Base-by-base conservation (phyloP, 805 yeast genomes). In the Kluyveromyces starmeri region DNA sequence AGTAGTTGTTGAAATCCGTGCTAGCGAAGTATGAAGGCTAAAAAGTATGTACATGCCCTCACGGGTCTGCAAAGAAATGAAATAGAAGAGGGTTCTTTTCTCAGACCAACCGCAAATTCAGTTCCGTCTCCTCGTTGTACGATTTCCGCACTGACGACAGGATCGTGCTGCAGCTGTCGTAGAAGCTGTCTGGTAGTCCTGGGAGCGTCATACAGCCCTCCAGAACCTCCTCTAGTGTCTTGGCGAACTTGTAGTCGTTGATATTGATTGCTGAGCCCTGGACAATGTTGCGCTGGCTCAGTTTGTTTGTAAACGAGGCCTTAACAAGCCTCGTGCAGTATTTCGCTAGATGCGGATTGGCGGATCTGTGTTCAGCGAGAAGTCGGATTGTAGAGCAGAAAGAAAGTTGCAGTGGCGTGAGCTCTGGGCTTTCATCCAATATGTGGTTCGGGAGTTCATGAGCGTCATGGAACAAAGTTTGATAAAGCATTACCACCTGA, bases 391-490 rank as follows among this genome's bases (percentile, higher is more conserved):
- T 32, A 14, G 30, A 27, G n/a, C 52, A 35, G 28, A 55, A 52
- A 13, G 51, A 22, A 9, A 29, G 29, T 31, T 53, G 58, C 21
- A 46, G 46, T 16, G 20, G 37, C 7, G 50, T 45, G 27, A 27
- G 28, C 13, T 34, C 17, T 20, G 29, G 18, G 13, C 28, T 19
- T 18, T 26, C 34, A 7, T 20, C n/a, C 10, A 36, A 15, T 19
- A 32, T 10, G 9, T 28, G 28, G 4, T 37, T 34, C 2, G 54
- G 51, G 17, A 53, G 31, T 27, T 34, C 13, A 34, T 42, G 29
- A 5, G 55, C 47, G 16, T 39, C 34, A n/a, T 45, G 41, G 34
- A 46, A 54, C 20, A 55, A 32, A 5, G 58, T 42, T 34, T 55
- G 61, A 36, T 48, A 53, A 15, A 55, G 34, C 2, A 48, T 41